Conservation (phyloP, 495 filamentous ascomycete genomes). For the Mytilinidion resinicola region DNA sequence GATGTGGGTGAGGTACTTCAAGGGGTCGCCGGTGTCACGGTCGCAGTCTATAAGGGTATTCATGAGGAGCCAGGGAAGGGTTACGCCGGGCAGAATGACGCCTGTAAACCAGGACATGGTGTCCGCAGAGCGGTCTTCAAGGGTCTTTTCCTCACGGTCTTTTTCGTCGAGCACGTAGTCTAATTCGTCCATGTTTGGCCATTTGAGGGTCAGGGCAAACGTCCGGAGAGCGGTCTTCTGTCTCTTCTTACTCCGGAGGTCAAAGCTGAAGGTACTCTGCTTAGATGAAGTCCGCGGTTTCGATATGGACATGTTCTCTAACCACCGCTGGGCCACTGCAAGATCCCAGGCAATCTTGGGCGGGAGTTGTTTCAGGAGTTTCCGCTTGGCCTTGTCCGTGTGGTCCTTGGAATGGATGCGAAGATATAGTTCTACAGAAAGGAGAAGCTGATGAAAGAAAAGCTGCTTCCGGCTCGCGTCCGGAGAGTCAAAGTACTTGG, state of each 20-base stretch:
- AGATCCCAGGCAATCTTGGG: conserved; percentile 63
- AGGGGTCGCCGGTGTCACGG: conserved; percentile 50
- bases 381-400: conserved; percentile 48
- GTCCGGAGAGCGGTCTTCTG: conserved; percentile 59
- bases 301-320: conserved; percentile 58
- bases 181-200: conserved; percentile 62
- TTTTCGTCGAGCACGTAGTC: conserved; percentile 51
- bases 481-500: conserved; percentile 54
- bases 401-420: conserved; percentile 53
- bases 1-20: conserved; percentile 55
- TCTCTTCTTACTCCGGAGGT: conserved; percentile 53
- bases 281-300: conserved; percentile 40
- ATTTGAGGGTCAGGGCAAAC: conserved; percentile 64
- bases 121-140: conserved; percentile 57
- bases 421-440: conserved; percentile 61
- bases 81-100: conserved; percentile 60
- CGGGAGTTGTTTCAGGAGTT: conserved; percentile 52
- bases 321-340: conserved; percentile 61
- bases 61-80: conserved; percentile 66
- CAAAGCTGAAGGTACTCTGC: conserved; percentile 44
- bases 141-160: conserved; percentile 44
- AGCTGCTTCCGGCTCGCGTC: conserved; percentile 43
- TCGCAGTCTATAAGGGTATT: conserved; percentile 67
- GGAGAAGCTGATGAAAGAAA: conserved; percentile 68
- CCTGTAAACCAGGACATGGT: conserved; percentile 69